Base-by-base conservation (phyloP, 805 yeast species). In the Pichia pseudocactophila region DNA sequence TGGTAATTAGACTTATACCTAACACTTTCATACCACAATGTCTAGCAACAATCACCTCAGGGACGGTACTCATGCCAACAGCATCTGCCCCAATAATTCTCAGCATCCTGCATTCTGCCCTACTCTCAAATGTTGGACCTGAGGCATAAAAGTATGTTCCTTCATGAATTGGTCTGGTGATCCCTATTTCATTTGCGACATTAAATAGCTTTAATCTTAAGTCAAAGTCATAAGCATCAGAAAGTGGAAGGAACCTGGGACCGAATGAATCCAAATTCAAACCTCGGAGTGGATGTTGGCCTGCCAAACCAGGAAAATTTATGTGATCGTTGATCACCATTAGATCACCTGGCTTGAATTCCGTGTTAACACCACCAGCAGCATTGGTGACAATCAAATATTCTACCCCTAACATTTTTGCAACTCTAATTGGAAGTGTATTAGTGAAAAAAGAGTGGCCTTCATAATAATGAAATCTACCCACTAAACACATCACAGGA, bases 1-100 rank as follows among this genome's bases (percentile, higher is more conserved):
- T 90, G 17, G 97, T 90, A 52, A 90, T 81, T 47, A 92, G 69
- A 49, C 92, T 82, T 34, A 90, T 61, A 0, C 97, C 97, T 48
- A 90, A 65, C 5, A 88, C 95, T 49, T 68, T 72, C 65, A 92
- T 62, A 1, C 89, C 95, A 45, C 80, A 73, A 60, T 92, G 97
- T 59, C 95, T 78, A 2, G 96, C 97, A 16, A 87, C 82, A 47
- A 87, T 77, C 2, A 87, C 95, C 62, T 90, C 98, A 0, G 98
- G 97, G 28, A 90, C 97, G 0, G 97, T 92, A 44, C 95, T 83
- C 98, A 90, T 90, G 4, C 97, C 97, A 2, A 89, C 97, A 0
- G 92, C 84, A 61, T 90, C 97, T 40, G 86, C 96, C 9, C 97
- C 97, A 25, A 82, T 50, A 6, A 65, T 51, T 46, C 78, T 62